Evolutionary conservation across 1,284 basidiomycete species (phyloP).

Genomic region (Pterula multifida): DNA sequence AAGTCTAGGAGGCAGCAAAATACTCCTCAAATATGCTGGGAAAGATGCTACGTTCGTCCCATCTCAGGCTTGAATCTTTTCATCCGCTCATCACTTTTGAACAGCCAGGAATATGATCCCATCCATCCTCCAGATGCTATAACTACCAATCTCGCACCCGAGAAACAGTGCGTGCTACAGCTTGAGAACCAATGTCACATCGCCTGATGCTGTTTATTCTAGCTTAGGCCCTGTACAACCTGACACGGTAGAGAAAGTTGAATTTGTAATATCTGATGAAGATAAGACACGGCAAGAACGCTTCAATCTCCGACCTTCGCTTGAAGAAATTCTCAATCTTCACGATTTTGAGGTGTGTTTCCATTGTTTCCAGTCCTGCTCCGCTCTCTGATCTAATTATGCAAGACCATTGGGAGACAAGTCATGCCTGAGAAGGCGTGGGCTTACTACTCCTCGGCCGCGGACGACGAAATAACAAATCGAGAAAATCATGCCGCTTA

Average conservation of each 20-base stretch:
- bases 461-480: constrained; percentile 82
- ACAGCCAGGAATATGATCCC: constrained; percentile 69
- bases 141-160: constrained; percentile 65
- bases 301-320: constrained; percentile 44
- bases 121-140: constrained; percentile 87
- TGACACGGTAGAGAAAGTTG: constrained; percentile 43
- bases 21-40: constrained; percentile 63
- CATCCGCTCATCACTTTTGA: neutral
- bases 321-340: constrained; percentile 74
- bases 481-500: constrained; percentile 85
- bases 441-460: constrained; percentile 84
- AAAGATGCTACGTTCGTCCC: constrained; percentile 56
- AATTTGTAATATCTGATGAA: constrained; percentile 43
- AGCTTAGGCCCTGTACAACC: constrained; percentile 65
- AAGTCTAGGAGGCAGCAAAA: constrained; percentile 40
- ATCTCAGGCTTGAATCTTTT: neutral
- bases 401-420: constrained; percentile 55
- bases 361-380: neutral
- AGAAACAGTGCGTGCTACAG: constrained; percentile 48
- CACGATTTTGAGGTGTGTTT: constrained; percentile 80
- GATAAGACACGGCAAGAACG: constrained; percentile 48
- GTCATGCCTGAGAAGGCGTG: constrained; percentile 75
- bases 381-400: constrained; percentile 1
- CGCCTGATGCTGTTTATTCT: too few relatives aligned
- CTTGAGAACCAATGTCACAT: neutral